Percentiles rank a stretch among this genome's conserved stretches.
Conservation (phyloP, 768 basidiomycete genomes). For the Hygrophorus russula region DNA sequence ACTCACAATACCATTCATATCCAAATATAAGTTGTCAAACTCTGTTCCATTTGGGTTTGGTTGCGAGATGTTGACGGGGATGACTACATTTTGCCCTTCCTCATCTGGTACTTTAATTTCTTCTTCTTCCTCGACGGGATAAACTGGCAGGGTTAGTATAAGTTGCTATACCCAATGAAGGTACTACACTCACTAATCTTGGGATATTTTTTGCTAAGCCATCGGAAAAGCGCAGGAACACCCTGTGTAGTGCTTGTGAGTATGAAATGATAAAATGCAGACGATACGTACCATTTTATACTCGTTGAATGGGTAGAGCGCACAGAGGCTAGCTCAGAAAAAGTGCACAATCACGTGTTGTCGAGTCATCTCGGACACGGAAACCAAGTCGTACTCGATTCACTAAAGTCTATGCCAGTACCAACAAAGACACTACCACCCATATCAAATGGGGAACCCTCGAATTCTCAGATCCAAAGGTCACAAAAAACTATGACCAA, state of each 20-base stretch:
- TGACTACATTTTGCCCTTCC: conserved; percentile 52
- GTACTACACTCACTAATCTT: conserved; percentile 64
- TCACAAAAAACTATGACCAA: conserved; percentile 70
- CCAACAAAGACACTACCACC: neutral
- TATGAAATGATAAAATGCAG: neutral
- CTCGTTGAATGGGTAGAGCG: neutral
- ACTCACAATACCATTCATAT: conserved; percentile 98
- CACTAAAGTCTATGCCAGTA: neutral
- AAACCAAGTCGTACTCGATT: neutral
- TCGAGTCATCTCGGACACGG: no score
- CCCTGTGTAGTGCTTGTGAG: conserved; percentile 41
- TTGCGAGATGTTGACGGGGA: conserved; percentile 68
- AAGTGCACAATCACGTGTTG: conserved; percentile 2
- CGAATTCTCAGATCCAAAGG: neutral
- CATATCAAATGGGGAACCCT: neutral
- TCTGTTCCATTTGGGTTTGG: conserved; percentile 94
- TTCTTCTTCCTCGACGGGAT: conserved; percentile 77
- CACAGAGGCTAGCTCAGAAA: no score
- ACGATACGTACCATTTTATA: conserved; percentile 9
- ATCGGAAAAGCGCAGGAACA: conserved; percentile 96
- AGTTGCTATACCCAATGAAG: neutral
- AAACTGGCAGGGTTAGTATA: conserved; percentile 30
- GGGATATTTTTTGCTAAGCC: conserved; percentile 98
- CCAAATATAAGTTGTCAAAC: conserved; percentile 93
- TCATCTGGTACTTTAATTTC: conserved; percentile 56